Evolutionary conservation across 2,329 filamentous ascomycete species (phyloP).

Genomic region (Trichophaea hybrida): DNA sequence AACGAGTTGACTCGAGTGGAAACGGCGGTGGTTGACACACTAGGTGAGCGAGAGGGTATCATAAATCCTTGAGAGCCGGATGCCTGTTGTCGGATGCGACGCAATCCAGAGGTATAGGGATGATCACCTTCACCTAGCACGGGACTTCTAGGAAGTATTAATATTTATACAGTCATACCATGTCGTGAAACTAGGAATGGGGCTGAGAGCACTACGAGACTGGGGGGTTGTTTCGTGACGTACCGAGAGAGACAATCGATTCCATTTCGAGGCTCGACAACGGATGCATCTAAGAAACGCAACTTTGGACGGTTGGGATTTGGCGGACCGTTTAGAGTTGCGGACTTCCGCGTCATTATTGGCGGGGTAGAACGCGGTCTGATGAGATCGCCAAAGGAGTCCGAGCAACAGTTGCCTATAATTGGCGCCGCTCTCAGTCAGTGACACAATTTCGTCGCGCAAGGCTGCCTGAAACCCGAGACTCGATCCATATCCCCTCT

Average conservation of each 20-base stretch:
- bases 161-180: not conserved
- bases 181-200: not conserved
- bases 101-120: slow-evolving; percentile 68
- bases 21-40: slow-evolving; percentile 38
- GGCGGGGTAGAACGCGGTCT: slow-evolving; percentile 23
- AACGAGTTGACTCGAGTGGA: slow-evolving; percentile 54
- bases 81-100: slow-evolving; percentile 82
- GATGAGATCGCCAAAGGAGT: slow-evolving; percentile 17
- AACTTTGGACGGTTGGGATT: slow-evolving; percentile 18
- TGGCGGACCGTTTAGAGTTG: not conserved
- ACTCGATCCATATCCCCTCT: not conserved
- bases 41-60: slow-evolving; percentile 41
- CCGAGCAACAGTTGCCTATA: slow-evolving; percentile 12
- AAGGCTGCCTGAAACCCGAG: slow-evolving; percentile 2
- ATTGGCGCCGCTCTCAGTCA: not conserved
- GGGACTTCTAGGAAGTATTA: slow-evolving; percentile 47
- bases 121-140: slow-evolving; percentile 83
- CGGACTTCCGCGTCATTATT: slow-evolving; percentile 12
- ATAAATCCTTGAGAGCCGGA: slow-evolving; percentile 30
- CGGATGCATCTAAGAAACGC: slow-evolving; percentile 19
- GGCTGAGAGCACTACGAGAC: slow-evolving; percentile 1
- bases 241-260: slow-evolving; percentile 20
- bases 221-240: slow-evolving; percentile 5
- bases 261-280: slow-evolving; percentile 7
- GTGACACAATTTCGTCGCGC: not conserved